Evolutionary conservation across 441 rosid genomes (phyloP), one percentile per base, ranked within the genome.

Genomic region (Biscutella laevigata): DNA sequence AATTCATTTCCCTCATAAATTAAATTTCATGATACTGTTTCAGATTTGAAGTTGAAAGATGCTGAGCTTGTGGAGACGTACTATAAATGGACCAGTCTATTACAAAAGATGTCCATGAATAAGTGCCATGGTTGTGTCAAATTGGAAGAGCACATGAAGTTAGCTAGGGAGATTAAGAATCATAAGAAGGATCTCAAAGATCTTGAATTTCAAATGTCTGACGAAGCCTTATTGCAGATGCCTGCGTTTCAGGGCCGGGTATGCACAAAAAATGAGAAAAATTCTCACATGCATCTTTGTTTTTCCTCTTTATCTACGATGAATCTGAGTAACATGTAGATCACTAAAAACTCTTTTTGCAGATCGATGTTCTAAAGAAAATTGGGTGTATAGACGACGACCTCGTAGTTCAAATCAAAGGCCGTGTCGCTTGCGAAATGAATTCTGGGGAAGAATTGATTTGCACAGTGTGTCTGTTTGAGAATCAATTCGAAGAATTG

Each of bases 391-490:
- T 92, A 65, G 91, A 92, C 75, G 76, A 66, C 48, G 95, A 92
- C 59, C 94, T 83, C 13, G 92, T 92, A 4, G 95, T 92, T 60
- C 95, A 92, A 76, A 79, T 92, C 51, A 92, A 88, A 74, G 99
- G 99, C 22, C 97, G 94, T 45, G 95, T 92, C 22, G 95, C 97
- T 57, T 92, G 97, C 62, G 97, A 88, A 84, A 92, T 92, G 97
- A 92, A 86, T 68, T 92, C 97, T 38, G 97, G 97, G 67, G 99
- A 92, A 80, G 99, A 92, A 66, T 52, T 88, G 74, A 88, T 92
- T 57, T 79, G 84, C 74, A 86, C 95, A 4, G 94, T 86, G 62
- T 83, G 83, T 58, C 77, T 92, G 53, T 92, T 92, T 55, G 98
- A 92, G 76, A 92, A 92, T 75, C 97, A 92, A 48, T 77, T 92